Evolutionary conservation across 2,329 filamentous ascomycete genomes (phyloP), one percentile per base, ranked within the genome.

Genomic region (Chalaropsis ovoidea): DNA sequence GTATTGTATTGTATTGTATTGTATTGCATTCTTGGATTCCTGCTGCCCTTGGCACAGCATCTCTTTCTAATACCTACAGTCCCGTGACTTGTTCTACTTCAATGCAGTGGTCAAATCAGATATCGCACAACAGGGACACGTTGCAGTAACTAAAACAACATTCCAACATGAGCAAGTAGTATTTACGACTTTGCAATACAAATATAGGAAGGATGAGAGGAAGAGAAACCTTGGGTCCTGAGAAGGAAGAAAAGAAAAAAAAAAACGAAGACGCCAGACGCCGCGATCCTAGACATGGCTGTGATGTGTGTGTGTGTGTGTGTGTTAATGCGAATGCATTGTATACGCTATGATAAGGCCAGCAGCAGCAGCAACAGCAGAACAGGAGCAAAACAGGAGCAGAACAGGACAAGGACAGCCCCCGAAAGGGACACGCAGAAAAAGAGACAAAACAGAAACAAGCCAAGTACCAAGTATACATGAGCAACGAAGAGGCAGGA

Each of bases 1-100:
- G n/a, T n/a, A n/a, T n/a, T n/a, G n/a, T 43, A 65, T 35, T 64
- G 27, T 58, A 35, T 52, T 35, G 22, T 39, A 35, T 43, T 64
- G 43, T 52, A 35, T 39, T 39, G 8, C 8, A 39, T 65, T 65
- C 31, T 31, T n/a, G 22, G 24, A 31, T 61, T 35, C 31, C 41
- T 58, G 19, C n/a, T 27, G 35, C 19, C 22, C 13, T 42, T 43
- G 19, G 49, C 35, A 52, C 45, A 39, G 39, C 13, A 39, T 35
- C 31, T 52, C 31, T 19, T 31, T 7, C 39, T 15, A 35, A 58
- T 39, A 39, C 52, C 13, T 5, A 43, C 7, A 43, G 17, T 43
- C 42, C 11, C 13, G 17, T 43, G 8, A 6, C 43, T 47, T 47
- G 15, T 17, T 47, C 31, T 58, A 35, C n/a, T 58, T 58, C 15